Evolutionary conservation across 192 early-diverging fungal genomes (phyloP).

Genomic region (Backusella circina): DNA sequence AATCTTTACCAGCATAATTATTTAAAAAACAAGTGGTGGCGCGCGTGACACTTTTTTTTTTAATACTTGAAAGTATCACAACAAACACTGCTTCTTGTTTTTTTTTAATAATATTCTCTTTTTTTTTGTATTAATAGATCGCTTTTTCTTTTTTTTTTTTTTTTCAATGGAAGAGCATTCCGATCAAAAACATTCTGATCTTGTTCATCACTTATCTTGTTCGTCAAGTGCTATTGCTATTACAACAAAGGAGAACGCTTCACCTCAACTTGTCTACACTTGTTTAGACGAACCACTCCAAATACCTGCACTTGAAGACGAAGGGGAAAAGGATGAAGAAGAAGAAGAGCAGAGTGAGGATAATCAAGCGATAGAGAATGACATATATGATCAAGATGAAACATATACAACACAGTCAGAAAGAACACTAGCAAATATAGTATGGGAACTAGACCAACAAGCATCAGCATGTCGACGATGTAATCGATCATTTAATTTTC

Average conservation of each 20-base stretch:
- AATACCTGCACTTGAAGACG: background rate
- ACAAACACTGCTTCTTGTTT: background rate
- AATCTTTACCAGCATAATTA: no score
- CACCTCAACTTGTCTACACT: background rate
- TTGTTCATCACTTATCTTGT: conserved; percentile 6
- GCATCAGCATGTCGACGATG: conserved; percentile 68
- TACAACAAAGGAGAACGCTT: conserved; percentile 10
- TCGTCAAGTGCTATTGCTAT: conserved; percentile 8
- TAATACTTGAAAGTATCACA: background rate
- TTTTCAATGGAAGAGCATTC: background rate
- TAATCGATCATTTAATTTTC: conserved; percentile 66
- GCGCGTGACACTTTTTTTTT: background rate
- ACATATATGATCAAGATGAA: background rate
- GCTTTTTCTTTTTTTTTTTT: background rate
- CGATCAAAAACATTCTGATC: background rate
- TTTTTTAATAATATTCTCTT: background rate
- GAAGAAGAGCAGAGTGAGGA: no score
- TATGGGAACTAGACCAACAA: conserved; percentile 79
- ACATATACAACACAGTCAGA: conserved; percentile 2
- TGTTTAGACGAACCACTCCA: background rate
- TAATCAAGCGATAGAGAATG: background rate
- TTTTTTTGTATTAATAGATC: background rate
- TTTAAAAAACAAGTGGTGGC: no score
- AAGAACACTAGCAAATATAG: background rate
- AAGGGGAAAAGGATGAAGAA: background rate